Base-by-base conservation (phyloP, 495 filamentous ascomycete genomes). In the Beverwykella pulmonaria region DNA sequence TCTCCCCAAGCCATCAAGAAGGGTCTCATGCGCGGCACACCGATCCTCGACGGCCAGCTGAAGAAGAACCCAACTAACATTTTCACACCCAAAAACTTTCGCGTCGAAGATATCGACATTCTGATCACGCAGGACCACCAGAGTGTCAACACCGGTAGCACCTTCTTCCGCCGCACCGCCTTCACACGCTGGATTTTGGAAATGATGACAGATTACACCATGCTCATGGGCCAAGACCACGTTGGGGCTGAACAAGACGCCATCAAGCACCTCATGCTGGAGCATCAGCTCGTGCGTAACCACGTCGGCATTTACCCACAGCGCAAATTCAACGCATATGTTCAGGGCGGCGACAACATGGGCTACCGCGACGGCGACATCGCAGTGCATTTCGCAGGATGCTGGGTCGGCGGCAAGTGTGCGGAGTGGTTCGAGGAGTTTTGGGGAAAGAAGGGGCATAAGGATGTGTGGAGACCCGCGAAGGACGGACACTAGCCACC, bases 91-190 rank as follows among this genome's bases (percentile, higher is more conserved):
- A 41, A 58, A 39, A 34, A 59, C n/a, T 63, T 53, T 25, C 47
- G 54, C 36, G 60, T 65, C 56, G 53, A 63, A 17, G 61, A 69
- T 46, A 59, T 69, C 34, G 67, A 69, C 46, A 65, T 69, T 29
- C 72, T 79, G 27, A 66, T 78, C 23, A 67, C 71, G 9, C 76
- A 79, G 53, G 76, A 79, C 63, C 76, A 78, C 44, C 75, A 78
- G 34, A 75, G 76, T 29, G 53, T 79, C 36, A 79, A 79, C 55
- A 75, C 76, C 1, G 76, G 76, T 49, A 75, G 71, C 62, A 75
- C 75, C 59, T 74, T 78, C 15, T 71, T 79, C 34, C 71, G 76
- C 0, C 69, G 76, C 27, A 77, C 71, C 23, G 67, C 69, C 23
- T 78, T 73, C 63, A 72, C 66, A 0, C 59, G 70, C 15, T 59